Evolutionary conservation across 1,284 basidiomycete species (phyloP), one percentile per base, ranked within the genome.

Genomic region (Ceratobasidium sp.): DNA sequence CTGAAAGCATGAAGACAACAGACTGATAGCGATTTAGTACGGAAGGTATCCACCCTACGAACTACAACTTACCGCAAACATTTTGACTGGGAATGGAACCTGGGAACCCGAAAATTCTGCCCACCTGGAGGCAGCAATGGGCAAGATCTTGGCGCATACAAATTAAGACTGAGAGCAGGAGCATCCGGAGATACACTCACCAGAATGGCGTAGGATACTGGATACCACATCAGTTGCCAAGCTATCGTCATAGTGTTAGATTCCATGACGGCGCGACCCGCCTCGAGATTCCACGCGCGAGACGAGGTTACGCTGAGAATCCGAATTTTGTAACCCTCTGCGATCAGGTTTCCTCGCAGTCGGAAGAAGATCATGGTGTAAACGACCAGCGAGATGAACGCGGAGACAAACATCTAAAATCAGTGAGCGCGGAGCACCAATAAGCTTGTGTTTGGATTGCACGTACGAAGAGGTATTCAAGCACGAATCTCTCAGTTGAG

Each of bases 381-480:
- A 1, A 81, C 76, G 19, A 81, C 27, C 19, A 82, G 63, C 11
- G 84, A 84, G 61, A 82, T 76, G 27, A 77, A 74, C 6, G 84
- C 78, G 0, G 84, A 81, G 43, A 84, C 75, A 84, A 85, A 85
- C 66, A 85, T 66, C 76, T 76, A 19, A 6, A 8, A 41, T 22
- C 29, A 8, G 24, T 51, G n/a, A 64, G 22, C n/a, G 43, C 9
- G 41, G 16, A 37, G 6, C 1, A 22, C 13, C 11, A 24, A n/a
- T 13, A 11, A 51, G n/a, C 7, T n/a, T 22, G 31, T 29, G 29
- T 7, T 22, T 56, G 9, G 16, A 24, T 34, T 46, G 34, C 16
- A 54, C 76, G 16, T 37, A 76, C 80, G 84, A 85, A 86, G 41
- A 84, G 66, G 73, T 85, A 85, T 77, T 85, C 84, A 3, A 83